Evolutionary conservation across 345 rosid species (phyloP), one percentile per base, ranked within the genome.

Genomic region (Gossypium herbaceum): DNA sequence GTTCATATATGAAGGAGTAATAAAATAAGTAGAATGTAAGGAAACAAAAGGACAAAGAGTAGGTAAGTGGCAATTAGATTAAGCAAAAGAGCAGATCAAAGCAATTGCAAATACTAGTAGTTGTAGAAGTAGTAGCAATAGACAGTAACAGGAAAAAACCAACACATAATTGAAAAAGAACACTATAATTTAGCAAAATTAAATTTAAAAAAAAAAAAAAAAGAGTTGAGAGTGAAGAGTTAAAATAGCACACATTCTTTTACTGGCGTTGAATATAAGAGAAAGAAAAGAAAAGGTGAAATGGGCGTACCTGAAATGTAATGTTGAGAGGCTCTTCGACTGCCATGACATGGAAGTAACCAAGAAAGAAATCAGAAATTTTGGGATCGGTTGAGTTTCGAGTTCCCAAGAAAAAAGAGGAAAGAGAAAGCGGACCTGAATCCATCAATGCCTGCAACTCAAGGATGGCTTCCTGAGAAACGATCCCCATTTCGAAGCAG

Each of bases 271-370:
- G 34, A 58, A 25, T 22, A 58, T 22, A 58, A 58, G 15, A 12
- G 39, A 25, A 76, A 22, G 13, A 39, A 71, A 39, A 22, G 12
- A 22, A 20, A 11, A 4, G 39, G 34, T 10, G 34, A 59, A 82
- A 62, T 63, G 77, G 61, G 61, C 70, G 41, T 73, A 90, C 95
- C 95, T 89, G 77, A 75, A 81, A 85, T 71, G 93, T 87, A 41
- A 45, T 76, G 84, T 76, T 84, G 81, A 89, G 73, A 43, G 84
- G 82, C 81, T 86, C 93, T 41, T 91, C 95, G 75, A 86, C 95
- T 88, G 88, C 64, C 75, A 81, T 43, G 27, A 22, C 73, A 63
- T 2, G 71, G 22, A 54, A 17, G 44, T 45, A 8, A 45, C 41
- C 7, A 34, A 5, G 12, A 11, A 56, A 59, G 25, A 59, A 58